Evolutionary conservation across 768 basidiomycete species (phyloP).

Genomic region (Rhizopogon vesiculosus): DNA sequence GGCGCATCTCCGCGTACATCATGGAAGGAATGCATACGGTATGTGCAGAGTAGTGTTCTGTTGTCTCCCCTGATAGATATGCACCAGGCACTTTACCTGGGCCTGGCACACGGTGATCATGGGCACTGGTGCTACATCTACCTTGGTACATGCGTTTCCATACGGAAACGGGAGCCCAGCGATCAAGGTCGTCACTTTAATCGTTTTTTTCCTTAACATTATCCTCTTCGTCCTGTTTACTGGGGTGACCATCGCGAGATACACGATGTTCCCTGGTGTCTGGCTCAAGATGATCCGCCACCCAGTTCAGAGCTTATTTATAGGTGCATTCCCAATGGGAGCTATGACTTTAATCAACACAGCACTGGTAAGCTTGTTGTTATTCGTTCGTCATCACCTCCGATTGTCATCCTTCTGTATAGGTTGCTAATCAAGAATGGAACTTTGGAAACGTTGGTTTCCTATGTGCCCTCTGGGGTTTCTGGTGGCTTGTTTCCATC

Average conservation of each 20-base stretch:
- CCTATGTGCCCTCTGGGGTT: conserved; percentile 39
- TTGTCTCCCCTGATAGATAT: neutral
- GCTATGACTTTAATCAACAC: conserved; percentile 39
- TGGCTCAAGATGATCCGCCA: conserved; percentile 45
- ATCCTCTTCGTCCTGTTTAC: conserved; percentile 33
- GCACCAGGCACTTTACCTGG: conserved; percentile 38
- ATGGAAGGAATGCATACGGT: conserved; percentile 35
- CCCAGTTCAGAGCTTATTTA: conserved; percentile 40
- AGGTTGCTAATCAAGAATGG: conserved; percentile 30
- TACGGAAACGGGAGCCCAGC: conserved; percentile 31
- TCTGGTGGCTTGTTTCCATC: conserved; percentile 47
- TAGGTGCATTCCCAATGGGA: conserved; percentile 42
- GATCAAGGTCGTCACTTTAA: conserved; percentile 30
- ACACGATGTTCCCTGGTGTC: conserved; percentile 33
- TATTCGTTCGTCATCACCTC: neutral
- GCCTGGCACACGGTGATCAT: conserved; percentile 45
- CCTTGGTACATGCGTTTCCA: conserved; percentile 38
- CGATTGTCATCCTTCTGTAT: neutral
- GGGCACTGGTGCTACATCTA: conserved; percentile 40
- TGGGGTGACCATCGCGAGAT: conserved; percentile 33
- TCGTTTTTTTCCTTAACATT: conserved; percentile 37
- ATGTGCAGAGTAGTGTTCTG: neutral
- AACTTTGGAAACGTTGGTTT: conserved; percentile 32
- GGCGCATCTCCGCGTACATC: conserved; percentile 22
- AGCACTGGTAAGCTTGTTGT: conserved; percentile 25